A percentile compares a stretch with the other conserved stretches of the same genome.
Evolutionary conservation across 495 filamentous ascomycete species (phyloP).

Genomic region (Neurospora sp.): DNA sequence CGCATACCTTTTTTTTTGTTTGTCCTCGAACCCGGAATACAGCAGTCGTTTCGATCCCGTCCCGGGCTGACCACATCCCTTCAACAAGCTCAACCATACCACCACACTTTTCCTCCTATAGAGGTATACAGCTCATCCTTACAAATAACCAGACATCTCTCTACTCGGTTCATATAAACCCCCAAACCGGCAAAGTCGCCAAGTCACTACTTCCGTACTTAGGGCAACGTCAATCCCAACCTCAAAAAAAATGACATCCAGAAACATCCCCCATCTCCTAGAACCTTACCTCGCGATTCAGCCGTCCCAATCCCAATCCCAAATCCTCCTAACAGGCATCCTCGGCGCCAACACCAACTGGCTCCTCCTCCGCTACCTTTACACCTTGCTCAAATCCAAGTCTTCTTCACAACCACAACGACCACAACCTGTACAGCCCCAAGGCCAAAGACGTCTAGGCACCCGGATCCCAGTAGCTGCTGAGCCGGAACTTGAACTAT

Average conservation of each 20-base stretch:
- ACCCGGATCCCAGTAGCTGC: neutral
- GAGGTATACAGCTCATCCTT: neutral
- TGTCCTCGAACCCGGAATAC: neutral
- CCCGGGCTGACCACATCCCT: neutral
- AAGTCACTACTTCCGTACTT: no score
- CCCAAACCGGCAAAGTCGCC: no score
- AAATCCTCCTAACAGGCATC: constrained; percentile 64
- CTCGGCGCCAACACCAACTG: constrained; percentile 65
- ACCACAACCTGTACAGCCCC: neutral
- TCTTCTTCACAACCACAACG: no score
- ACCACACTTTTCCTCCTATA: neutral
- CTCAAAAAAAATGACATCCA: constrained; percentile 7
- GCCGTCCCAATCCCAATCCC: constrained; percentile 11
- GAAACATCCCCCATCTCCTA: constrained; percentile 48
- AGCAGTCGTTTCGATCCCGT: neutral
- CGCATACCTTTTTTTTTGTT: neutral
- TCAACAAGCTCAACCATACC: neutral
- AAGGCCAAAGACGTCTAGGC: neutral
- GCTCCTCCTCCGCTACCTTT: constrained; percentile 57
- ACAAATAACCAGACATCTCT: neutral
- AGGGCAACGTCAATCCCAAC: neutral
- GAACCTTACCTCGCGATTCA: constrained; percentile 50
- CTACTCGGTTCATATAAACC: no score
- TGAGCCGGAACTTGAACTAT: neutral
- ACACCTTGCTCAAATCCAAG: constrained; percentile 38